These are phyloP conservation scores for Termitomyces titanicus DNA, from an alignment of 768 basidiomycete species.

Conservation along the genomic window DNA sequence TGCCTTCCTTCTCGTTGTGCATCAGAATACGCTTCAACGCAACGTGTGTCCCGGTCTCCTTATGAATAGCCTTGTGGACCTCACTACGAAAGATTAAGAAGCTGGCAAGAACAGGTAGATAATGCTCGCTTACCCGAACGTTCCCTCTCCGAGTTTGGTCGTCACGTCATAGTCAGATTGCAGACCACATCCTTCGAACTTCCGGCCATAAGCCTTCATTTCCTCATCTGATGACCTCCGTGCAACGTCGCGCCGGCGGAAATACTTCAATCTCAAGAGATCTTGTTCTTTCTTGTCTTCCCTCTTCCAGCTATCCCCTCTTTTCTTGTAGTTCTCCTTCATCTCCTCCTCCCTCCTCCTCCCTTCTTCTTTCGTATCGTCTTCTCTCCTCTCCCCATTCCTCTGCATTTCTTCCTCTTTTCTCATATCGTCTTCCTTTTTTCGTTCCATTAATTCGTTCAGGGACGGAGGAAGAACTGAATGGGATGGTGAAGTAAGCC, in stretches of 20 bases:
- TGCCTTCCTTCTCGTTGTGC: slow-evolving; percentile 96
- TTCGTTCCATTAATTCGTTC: slow-evolving; percentile 5
- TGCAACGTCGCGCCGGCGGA: slow-evolving; percentile 38
- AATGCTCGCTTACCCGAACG: slow-evolving; percentile 76
- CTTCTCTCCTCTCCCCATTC: slow-evolving; percentile 2
- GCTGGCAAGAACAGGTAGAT: slow-evolving; percentile 7
- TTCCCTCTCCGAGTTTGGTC: slow-evolving; percentile 93
- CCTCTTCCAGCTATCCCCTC: slow-evolving; percentile 3
- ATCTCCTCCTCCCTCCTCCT: not conserved
- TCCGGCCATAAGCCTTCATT: slow-evolving; percentile 59
- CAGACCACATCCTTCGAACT: slow-evolving; percentile 65
- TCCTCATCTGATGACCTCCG: slow-evolving; percentile 64
- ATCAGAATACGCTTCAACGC: slow-evolving; percentile 94
- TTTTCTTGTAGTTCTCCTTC: not conserved
- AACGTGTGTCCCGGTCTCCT: slow-evolving; percentile 55
- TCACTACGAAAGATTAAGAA: slow-evolving; percentile 47
- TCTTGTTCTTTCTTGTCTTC: slow-evolving; percentile 22
- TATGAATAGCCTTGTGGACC: slow-evolving; percentile 84
- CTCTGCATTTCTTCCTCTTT: slow-evolving; percentile 7
- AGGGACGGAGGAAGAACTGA: slow-evolving; percentile 16
- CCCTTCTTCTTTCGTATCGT: not conserved
- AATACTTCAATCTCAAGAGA: slow-evolving; percentile 13
- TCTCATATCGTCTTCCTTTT: slow-evolving; percentile 5
- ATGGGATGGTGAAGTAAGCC: slow-evolving; percentile 42
- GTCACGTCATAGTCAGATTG: slow-evolving; percentile 77